A percentile compares a stretch with the other conserved stretches of the same genome.
Evolutionary conservation across 2,329 filamentous ascomycete genomes (phyloP).

Genomic region (Penicillium sp.): DNA sequence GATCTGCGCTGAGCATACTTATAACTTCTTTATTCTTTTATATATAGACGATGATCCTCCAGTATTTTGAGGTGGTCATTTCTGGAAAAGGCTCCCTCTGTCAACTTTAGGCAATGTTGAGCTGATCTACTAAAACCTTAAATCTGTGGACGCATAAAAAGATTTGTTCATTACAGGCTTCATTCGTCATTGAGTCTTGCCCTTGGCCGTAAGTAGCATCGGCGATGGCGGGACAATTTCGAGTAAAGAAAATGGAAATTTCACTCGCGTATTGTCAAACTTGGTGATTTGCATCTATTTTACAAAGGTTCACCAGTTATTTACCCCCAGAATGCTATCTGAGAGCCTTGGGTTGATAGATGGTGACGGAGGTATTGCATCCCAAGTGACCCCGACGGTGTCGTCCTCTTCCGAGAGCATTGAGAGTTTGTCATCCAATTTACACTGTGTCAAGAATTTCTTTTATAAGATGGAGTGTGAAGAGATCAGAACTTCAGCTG

Average conservation of each 20-base stretch:
- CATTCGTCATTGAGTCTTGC: not conserved
- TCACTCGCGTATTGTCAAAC: not conserved
- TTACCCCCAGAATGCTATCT: not conserved
- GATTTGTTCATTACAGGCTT: not conserved
- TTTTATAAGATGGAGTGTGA: not conserved
- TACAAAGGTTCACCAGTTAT: not conserved
- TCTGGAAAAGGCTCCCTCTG: too few species aligned
- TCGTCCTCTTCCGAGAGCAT: not conserved
- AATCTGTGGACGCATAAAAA: not conserved
- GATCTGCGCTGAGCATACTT: not conserved
- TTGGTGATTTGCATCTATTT: not conserved
- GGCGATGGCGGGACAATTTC: not conserved
- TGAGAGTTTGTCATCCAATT: not conserved
- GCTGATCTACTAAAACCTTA: not conserved
- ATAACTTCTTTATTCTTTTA: not conserved
- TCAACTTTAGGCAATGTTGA: too few species aligned
- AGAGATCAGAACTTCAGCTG: not conserved
- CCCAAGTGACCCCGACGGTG: not conserved
- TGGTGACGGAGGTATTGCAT: not conserved
- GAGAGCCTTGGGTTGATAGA: not conserved
- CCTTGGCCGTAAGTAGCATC: not conserved
- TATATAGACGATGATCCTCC: too few species aligned
- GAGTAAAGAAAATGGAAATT: not conserved
- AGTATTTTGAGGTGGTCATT: too few species aligned
- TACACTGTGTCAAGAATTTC: not conserved